Percentiles rank a stretch among this genome's conserved stretches.
These are phyloP conservation scores for Babesia sp. DNA, from an alignment of 169 alveolate species.

Conservation along the genomic window DNA sequence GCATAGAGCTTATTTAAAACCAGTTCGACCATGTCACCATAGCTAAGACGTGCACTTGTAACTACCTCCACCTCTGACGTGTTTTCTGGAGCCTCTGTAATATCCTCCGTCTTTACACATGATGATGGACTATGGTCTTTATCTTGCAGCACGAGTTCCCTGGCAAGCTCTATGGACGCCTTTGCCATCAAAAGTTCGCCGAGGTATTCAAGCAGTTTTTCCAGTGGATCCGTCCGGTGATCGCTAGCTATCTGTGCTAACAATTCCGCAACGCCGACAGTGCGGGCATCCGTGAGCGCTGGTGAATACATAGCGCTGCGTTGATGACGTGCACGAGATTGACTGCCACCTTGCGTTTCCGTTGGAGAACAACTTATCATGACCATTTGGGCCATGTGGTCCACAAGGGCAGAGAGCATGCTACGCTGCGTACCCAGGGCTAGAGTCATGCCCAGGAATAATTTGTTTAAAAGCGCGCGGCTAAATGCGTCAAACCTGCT, in stretches of 20 bases:
- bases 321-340: too few species aligned
- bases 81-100: not conserved
- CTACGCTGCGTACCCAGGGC: slow-evolving; percentile 20
- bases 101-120: not conserved
- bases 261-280: slow-evolving; percentile 14
- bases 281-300: slow-evolving; percentile 19
- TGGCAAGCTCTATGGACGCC: slow-evolving; percentile 29
- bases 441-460: slow-evolving; percentile 1
- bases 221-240: slow-evolving; percentile 14
- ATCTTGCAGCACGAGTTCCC: not conserved
- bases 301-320: not conserved
- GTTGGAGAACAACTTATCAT: not conserved
- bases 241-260: not conserved
- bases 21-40: slow-evolving; percentile 21
- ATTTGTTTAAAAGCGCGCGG: slow-evolving; percentile 26
- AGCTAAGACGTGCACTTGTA: not conserved
- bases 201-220: slow-evolving; percentile 5
- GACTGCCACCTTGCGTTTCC: not conserved
- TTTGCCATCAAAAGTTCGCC: slow-evolving; percentile 11
- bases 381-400: slow-evolving; percentile 52
- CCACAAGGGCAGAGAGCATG: slow-evolving; percentile 20
- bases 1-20: slow-evolving; percentile 16
- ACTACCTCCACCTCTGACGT: not conserved
- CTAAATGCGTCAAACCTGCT: slow-evolving; percentile 21
- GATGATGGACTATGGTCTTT: not conserved